Conservation (phyloP, 2,329 filamentous ascomycete species). For the Magnaporthiopsis incrustans region DNA sequence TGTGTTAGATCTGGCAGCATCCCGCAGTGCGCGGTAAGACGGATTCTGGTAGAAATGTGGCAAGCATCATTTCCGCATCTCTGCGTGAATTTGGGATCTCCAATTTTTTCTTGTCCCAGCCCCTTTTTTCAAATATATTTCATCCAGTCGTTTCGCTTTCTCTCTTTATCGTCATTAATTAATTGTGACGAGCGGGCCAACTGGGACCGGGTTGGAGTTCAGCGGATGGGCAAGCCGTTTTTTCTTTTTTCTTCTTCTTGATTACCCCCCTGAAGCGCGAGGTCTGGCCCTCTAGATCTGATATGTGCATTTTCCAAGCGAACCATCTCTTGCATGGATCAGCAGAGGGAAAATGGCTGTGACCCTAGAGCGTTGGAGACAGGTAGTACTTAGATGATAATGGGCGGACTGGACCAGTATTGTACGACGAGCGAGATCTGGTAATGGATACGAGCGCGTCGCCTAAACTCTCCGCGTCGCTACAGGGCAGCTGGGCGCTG, state of each 20-base stretch:
- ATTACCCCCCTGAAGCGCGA: neutral
- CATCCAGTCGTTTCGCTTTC: slow-evolving; percentile 10
- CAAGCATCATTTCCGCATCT: neutral
- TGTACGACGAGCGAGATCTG: no score
- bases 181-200: neutral
- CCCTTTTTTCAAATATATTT: neutral
- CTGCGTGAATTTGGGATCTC: neutral
- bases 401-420: no score
- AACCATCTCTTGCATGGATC: neutral
- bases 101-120: slow-evolving; percentile 4
- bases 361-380: neutral
- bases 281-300: neutral
- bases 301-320: neutral
- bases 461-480: no score
- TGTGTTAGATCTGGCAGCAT: neutral
- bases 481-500: no score
- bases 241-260: neutral
- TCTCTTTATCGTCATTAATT: slow-evolving; percentile 1
- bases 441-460: no score
- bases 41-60: neutral
- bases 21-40: neutral
- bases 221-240: neutral
- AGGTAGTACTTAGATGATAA: no score
- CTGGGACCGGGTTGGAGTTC: neutral
- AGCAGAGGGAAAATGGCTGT: neutral